phyloP scores from a whole-genome alignment of 2,329 filamentous ascomycete species.

The Teratosphaeria epicoccoides region DNA sequence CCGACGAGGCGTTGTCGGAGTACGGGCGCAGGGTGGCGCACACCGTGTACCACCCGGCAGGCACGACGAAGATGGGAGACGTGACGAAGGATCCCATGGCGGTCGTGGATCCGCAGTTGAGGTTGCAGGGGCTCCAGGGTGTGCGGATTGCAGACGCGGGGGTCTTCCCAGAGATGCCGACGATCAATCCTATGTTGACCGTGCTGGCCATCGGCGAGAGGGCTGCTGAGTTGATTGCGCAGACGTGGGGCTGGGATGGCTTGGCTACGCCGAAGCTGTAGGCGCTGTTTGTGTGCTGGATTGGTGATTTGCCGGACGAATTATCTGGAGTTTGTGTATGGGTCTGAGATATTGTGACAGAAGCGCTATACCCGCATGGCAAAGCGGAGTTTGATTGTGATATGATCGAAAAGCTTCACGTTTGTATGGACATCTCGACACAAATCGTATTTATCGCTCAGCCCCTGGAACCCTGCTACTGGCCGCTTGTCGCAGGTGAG shows the following conservation, averaged over 20 bases:
- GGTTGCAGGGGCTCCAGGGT: constrained; percentile 59
- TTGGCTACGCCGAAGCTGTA: constrained; percentile 45
- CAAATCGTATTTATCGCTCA: too few species aligned
- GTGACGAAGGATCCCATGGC: constrained; percentile 56
- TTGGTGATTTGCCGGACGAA: not conserved
- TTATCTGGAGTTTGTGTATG: not conserved
- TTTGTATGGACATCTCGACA: too few species aligned
- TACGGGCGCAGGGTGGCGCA: constrained; percentile 74
- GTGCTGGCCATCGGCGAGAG: constrained; percentile 76
- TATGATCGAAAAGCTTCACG: not conserved
- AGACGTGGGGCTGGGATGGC: constrained; percentile 57
- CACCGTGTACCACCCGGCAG: constrained; percentile 82
- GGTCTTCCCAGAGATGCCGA: constrained; percentile 78
- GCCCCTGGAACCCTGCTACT: too few species aligned
- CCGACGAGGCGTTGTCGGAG: constrained; percentile 69
- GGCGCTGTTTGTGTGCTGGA: not conserved
- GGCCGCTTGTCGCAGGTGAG: too few species aligned
- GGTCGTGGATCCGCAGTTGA: constrained; percentile 68
- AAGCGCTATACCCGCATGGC: not conserved
- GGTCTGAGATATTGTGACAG: not conserved
- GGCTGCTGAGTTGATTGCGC: constrained; percentile 70
- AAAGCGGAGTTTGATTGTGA: not conserved
- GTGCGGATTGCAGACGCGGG: constrained; percentile 77
- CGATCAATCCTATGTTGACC: constrained; percentile 84
- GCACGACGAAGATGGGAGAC: constrained; percentile 85